These are phyloP conservation scores for Suhomyces wounanorum DNA, from an alignment of 1,139 yeast genomes.

Conservation along the genomic window DNA sequence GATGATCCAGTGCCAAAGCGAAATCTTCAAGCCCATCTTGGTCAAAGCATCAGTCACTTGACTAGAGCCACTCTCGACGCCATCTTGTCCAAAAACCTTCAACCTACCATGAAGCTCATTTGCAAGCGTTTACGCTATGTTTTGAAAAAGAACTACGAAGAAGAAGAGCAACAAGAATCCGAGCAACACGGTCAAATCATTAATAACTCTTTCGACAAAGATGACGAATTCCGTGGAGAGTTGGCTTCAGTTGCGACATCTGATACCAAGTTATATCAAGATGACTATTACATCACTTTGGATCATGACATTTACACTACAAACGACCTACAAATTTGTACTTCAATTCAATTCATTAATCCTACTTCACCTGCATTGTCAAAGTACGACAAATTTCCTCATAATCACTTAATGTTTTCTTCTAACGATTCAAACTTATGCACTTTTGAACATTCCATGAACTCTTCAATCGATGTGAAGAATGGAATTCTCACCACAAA, in stretches of 20 bases:
- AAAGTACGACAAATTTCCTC: slow-evolving; percentile 39
- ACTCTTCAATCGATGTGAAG: slow-evolving; percentile 32
- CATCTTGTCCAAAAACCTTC: slow-evolving; percentile 48
- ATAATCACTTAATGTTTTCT: slow-evolving; percentile 34
- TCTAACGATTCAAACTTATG: slow-evolving; percentile 45
- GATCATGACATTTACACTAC: slow-evolving; percentile 43
- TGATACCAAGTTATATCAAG: slow-evolving; percentile 23
- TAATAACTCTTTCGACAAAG: slow-evolving; percentile 9
- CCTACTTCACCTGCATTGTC: slow-evolving; percentile 8
- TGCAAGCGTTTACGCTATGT: slow-evolving; percentile 54
- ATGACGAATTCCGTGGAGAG: slow-evolving; percentile 1
- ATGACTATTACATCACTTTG: slow-evolving; percentile 39
- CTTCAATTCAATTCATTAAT: slow-evolving; percentile 15
- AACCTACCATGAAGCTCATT: slow-evolving; percentile 49
- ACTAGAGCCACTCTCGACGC: slow-evolving; percentile 27
- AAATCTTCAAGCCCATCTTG: slow-evolving; percentile 13
- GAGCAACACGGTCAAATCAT: slow-evolving; percentile 8
- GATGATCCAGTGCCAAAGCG: slow-evolving; percentile 16
- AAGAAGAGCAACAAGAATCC: slow-evolving; percentile 10
- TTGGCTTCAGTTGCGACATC: slow-evolving; percentile 2
- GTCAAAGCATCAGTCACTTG: slow-evolving; percentile 25
- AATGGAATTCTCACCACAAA: slow-evolving; percentile 26
- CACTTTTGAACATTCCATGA: slow-evolving; percentile 34
- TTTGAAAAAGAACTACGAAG: slow-evolving; percentile 27
- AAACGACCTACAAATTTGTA: slow-evolving; percentile 21